A percentile compares a stretch with the other conserved stretches of the same genome.
These are phyloP conservation scores for Xylariaceae sp. DNA, from an alignment of 2,329 filamentous ascomycete genomes.

Conservation along the genomic window DNA sequence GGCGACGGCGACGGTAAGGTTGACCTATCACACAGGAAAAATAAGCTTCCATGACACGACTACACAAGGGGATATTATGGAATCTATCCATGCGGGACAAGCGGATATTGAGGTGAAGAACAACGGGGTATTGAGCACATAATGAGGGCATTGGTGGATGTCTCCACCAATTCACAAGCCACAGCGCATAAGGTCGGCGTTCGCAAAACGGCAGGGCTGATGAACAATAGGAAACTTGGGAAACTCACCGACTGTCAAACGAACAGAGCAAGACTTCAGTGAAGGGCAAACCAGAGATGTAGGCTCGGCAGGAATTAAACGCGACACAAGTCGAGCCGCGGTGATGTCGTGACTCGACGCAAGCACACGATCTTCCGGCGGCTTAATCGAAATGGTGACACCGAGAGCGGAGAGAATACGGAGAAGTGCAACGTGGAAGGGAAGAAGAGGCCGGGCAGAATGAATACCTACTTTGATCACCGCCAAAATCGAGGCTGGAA, in stretches of 20 bases:
- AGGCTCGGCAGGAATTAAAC: background rate
- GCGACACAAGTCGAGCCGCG: too few species aligned
- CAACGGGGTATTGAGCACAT: background rate
- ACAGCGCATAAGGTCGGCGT: background rate
- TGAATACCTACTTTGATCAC: too few species aligned
- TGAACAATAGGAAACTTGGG: background rate
- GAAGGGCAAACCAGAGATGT: background rate
- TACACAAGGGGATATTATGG: background rate
- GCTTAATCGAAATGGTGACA: conserved; percentile 6
- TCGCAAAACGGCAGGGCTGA: background rate
- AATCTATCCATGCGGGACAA: background rate
- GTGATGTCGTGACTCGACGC: conserved; percentile 4
- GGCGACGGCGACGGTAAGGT: background rate
- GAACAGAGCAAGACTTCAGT: background rate
- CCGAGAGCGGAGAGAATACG: conserved; percentile 23
- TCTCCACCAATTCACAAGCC: background rate
- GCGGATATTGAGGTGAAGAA: background rate
- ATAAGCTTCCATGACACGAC: conserved; percentile 6
- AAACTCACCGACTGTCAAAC: conserved; percentile 10
- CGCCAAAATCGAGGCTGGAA: background rate
- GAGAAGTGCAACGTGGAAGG: conserved; percentile 10
- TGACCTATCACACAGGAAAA: background rate
- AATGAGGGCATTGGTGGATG: background rate
- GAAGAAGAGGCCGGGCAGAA: too few species aligned
- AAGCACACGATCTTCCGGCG: conserved; percentile 1